Conservation (phyloP, 2,329 filamentous ascomycete genomes). For the Beauveria bassiana region DNA sequence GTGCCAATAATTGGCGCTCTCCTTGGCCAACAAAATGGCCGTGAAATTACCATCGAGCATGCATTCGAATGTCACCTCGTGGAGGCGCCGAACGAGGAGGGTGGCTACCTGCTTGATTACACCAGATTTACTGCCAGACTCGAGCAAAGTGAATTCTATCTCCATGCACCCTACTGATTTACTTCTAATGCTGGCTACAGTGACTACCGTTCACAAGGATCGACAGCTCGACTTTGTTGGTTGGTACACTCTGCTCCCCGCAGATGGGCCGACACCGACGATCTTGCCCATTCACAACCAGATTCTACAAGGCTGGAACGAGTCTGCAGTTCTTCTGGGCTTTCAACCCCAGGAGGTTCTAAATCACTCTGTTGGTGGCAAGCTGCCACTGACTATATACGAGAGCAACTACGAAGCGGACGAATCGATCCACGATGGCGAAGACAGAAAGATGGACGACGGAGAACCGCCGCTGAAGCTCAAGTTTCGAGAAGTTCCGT, state of each 20-base stretch:
- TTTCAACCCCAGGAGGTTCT: conserved; percentile 65
- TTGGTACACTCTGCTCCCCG: conserved; percentile 77
- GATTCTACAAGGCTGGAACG: conserved; percentile 67
- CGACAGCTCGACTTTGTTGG: conserved; percentile 81
- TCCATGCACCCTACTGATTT: background rate
- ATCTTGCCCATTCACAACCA: conserved; percentile 71
- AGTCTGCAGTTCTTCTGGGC: conserved; percentile 78
- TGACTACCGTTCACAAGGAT: conserved; percentile 81
- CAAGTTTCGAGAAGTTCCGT: conserved; percentile 76
- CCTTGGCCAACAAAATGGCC: conserved; percentile 85
- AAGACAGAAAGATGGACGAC: conserved; percentile 68
- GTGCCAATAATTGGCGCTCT: conserved; percentile 79
- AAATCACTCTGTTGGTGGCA: conserved; percentile 57
- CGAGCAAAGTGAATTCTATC: conserved; percentile 61
- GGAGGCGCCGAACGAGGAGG: conserved; percentile 37
- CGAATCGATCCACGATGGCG: conserved; percentile 44
- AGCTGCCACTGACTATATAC: conserved; percentile 84
- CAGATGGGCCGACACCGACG: conserved; percentile 60
- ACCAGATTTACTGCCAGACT: conserved; percentile 71
- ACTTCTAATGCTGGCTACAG: conserved; percentile 34
- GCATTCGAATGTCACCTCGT: conserved; percentile 73
- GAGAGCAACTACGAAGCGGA: conserved; percentile 76
- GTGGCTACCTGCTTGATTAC: conserved; percentile 54
- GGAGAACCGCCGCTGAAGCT: conserved; percentile 49
- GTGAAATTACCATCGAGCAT: conserved; percentile 85